Evolutionary conservation across 495 filamentous ascomycete species (phyloP), one percentile per base, ranked within the genome.

Genomic region (Neurospora sp.): DNA sequence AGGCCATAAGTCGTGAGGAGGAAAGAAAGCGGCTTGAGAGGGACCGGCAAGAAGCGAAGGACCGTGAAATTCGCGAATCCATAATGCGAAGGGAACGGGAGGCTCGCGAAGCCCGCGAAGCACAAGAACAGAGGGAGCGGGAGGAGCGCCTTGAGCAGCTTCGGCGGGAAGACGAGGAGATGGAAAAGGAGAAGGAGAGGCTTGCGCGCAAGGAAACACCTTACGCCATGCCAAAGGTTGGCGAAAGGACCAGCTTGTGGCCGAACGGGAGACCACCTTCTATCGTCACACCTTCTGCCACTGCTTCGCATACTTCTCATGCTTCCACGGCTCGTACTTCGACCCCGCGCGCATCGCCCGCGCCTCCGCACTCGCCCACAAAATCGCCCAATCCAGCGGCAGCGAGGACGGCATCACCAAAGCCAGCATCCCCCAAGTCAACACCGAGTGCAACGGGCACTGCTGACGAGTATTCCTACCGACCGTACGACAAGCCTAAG

Each of bases 401-500:
- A 36, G 54, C 54, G 7, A 66, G 54, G 15, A 66, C 54, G 13
- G 54, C 62, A 17, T 59, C 71, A 34, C 43, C 76, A 3, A 75
- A 70, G 17, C 73, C 76, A 1, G 70, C 71, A 24, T 45, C 73
- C 3, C 79, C 76, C 37, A 81, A 75, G 69, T 74, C 80, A 28
- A n/a, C 77, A 7, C 34, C 75, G 73, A 90, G 91, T n/a, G 84
- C 86, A 34, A 79, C 79, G 72, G 86, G 88, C n/a, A 88, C 89
- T 21, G 89, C 89, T 70, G 90, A 91, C 73, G 85, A 86, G 2
- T 89, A 93, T 79, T 94, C 93, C 4, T 97, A 89, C 84, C 89
- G 92, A 19, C 93, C 94, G 4, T 96, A 96, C 83, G 92, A 96
- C 79, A 87, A 88, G 72, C 88, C 91, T 11, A 89, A 90, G 79